Base-by-base conservation (phyloP, 2,329 filamentous ascomycete species). In the Lecanicillium sp. region DNA sequence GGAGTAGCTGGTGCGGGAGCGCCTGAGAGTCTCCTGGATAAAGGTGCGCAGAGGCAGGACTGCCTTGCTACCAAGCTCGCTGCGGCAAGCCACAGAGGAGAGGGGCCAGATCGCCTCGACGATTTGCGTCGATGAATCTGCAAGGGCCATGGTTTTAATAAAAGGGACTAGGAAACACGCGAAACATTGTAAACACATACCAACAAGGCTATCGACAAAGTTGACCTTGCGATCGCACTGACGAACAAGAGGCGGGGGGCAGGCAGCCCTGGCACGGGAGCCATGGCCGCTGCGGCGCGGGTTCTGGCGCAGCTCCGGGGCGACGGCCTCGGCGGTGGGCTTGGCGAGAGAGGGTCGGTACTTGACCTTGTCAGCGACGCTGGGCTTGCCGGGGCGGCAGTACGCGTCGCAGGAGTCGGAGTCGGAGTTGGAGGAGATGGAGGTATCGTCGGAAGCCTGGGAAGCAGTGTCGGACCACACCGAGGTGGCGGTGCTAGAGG, bases 61-160 rank as follows among this genome's bases (percentile, higher is more conserved):
- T 37, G 84, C 79, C 58, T 84, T 87, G 56, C 74, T 74, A 43
- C 78, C 81, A 47, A 76, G 68, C 56, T 90, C 85, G 52, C 73
- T 81, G 52, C 81, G 80, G 60, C 84, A 85, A 42, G 84, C 76
- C 27, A 83, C 79, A 43, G 87, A 89, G 39, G 90, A 94, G 31
- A 90, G 73, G 33, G 92, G 89, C 92, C 92, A 98, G 55, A 98
- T 95, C 39, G 85, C 86, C 69, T 96, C 88, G 36, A 98, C 89
- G 61, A 97, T 94, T 63, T 95, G 87, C 39, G 92, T 92, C 38
- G 92, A 92, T 52, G 90, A 94, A 78, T 96, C 90, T 96, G 74
- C 39, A 46, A 44, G 35, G 34, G 36, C 30, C 19, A 53, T 49
- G 46, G 58, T 62, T 63, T 59, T 45, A 53, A 35, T 43, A 36